Base-by-base conservation (phyloP, 768 basidiomycete genomes). In the button mushroom (Agaricus bisporus) region DNA sequence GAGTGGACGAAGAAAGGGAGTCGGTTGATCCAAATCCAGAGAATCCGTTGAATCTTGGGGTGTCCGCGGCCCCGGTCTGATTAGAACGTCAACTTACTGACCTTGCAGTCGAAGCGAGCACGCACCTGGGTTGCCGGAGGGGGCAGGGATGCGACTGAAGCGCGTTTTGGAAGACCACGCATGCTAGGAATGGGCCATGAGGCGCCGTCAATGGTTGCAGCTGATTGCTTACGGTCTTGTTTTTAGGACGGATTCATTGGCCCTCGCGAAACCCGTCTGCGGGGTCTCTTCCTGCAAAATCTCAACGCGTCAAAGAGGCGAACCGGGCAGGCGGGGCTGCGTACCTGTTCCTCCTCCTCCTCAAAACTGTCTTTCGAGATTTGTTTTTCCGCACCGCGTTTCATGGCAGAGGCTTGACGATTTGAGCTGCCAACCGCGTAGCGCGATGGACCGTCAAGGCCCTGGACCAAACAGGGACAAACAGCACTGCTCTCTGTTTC, bases 371-470 rank as follows among this genome's bases (percentile, higher is more conserved):
- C 84, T 60, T 81, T 88, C 10, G 76, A 73, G 32, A 91, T 63
- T 60, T 91, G 85, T 56, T 69, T 79, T 48, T 90, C 88, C 64
- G 88, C 88, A 51, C 75, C 78, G 65, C 88, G 80, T 69, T 91
- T 91, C 85, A 89, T 70, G 37, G 41, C 25, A 15, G 12, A 17
- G 26, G 22, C 11, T 22, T 28, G 28, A 12, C 11, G 26, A 12
- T 32, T 6, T 32, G 32, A 32, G 11, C 32, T 32, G 32, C 32
- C 7, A 32, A 32, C 32, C 7, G 32, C 32, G 32, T 7, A 32
- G 32, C 11, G 5, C 32, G 32, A 1, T 11, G 32, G 4, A 32
- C 32, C 4, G 32, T 25, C 50, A 14, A 17, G 12, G 32, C 11
- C 41, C 41, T 9, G 26, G 14, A 18, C 26, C 7, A 32, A 54